phyloP scores from a whole-genome alignment of 192 early-diverging fungal species.

The Glomus cerebriforme region DNA sequence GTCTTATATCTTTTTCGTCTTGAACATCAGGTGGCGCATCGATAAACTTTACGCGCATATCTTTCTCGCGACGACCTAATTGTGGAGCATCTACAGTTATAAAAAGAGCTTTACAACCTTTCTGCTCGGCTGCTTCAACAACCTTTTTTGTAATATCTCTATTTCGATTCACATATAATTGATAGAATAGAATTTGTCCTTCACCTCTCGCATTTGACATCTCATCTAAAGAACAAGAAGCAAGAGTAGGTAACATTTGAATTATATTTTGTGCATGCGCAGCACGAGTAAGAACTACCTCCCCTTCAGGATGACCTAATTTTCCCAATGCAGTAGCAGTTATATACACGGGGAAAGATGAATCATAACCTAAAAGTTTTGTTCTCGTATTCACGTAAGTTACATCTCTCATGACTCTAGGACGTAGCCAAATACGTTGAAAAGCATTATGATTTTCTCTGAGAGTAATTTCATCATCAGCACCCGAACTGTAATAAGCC shows the following conservation, averaged over 20 bases:
- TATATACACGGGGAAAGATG: conserved; percentile 70
- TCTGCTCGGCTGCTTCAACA: conserved; percentile 70
- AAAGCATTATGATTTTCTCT: conserved; percentile 82
- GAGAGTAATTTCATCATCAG: conserved; percentile 81
- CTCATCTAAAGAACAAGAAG: conserved; percentile 71
- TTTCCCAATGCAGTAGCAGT: conserved; percentile 74
- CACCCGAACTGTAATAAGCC: conserved; percentile 82
- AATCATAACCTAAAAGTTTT: conserved; percentile 59
- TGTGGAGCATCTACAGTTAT: conserved; percentile 85
- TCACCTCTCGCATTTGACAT: conserved; percentile 53
- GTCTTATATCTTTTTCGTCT: conserved; percentile 39
- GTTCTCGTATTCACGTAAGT: conserved; percentile 63
- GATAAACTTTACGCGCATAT: conserved; percentile 76
- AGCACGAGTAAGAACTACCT: conserved; percentile 62
- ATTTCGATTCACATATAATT: conserved; percentile 83
- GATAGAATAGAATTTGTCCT: conserved; percentile 64
- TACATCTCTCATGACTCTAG: conserved; percentile 76
- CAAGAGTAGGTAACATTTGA: conserved; percentile 80
- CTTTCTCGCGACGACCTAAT: conserved; percentile 73
- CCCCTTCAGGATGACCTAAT: conserved; percentile 76
- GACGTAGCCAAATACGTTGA: conserved; percentile 68
- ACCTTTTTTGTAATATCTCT: conserved; percentile 63
- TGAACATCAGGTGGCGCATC: conserved; percentile 38
- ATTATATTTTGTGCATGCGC: conserved; percentile 55
- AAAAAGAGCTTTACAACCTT: conserved; percentile 76